These are phyloP conservation scores for Ceratobasidium sp. DNA, from an alignment of 1,284 basidiomycete genomes.

Conservation along the genomic window DNA sequence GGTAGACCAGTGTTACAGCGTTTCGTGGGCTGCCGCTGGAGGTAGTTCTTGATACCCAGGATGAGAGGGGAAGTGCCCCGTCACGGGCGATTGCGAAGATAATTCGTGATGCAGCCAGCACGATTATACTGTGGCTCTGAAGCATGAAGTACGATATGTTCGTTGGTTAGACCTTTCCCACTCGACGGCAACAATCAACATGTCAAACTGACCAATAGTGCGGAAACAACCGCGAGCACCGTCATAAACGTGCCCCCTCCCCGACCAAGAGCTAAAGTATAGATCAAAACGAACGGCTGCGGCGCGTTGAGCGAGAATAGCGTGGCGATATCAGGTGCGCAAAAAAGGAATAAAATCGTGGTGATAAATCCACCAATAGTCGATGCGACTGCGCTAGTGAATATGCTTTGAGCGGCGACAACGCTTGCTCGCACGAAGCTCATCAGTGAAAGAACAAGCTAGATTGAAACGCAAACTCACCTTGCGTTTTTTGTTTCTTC, in stretches of 20 bases:
- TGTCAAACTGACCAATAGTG: constrained; percentile 50
- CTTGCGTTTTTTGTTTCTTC: constrained; percentile 58
- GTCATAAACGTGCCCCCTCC: constrained; percentile 57
- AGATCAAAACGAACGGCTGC: constrained; percentile 58
- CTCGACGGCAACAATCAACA: neutral
- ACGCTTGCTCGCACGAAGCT: constrained; percentile 44
- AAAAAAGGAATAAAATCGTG: constrained; percentile 56
- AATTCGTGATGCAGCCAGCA: constrained; percentile 57
- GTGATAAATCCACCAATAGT: constrained; percentile 53
- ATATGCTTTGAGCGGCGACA: constrained; percentile 56
- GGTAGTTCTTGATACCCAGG: constrained; percentile 56
- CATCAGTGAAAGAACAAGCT: constrained; percentile 2
- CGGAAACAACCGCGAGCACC: constrained; percentile 55
- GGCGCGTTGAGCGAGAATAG: constrained; percentile 55
- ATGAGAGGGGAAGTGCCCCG: constrained; percentile 56
- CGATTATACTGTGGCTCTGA: constrained; percentile 27
- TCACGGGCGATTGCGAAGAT: constrained; percentile 59
- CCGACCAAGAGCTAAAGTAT: constrained; percentile 55
- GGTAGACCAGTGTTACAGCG: constrained; percentile 52
- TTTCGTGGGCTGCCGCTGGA: constrained; percentile 56
- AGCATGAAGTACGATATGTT: constrained; percentile 54
- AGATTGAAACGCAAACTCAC: neutral
- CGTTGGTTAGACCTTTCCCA: constrained; percentile 41
- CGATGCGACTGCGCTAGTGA: constrained; percentile 54
- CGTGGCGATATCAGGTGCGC: constrained; percentile 55